Evolutionary conservation across 2,329 filamentous ascomycete genomes (phyloP).

Genomic region (Fusarium citri): DNA sequence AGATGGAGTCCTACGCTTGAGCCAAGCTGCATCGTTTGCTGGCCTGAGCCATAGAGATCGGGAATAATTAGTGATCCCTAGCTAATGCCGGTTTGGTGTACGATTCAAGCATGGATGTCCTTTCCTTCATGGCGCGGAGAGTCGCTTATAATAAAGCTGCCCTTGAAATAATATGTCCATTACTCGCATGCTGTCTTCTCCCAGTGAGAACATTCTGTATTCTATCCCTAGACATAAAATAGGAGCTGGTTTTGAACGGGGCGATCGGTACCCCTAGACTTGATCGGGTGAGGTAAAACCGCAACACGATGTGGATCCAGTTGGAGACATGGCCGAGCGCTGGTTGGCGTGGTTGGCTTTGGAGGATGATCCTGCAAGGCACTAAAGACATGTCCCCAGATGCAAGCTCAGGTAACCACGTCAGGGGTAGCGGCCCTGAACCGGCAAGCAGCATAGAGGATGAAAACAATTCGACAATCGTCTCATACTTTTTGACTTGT

Average conservation of each 20-base stretch:
- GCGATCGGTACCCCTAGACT: constrained; percentile 38
- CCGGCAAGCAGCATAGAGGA: constrained; percentile 16
- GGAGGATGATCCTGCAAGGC: constrained; percentile 43
- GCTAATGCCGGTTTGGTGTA: neutral
- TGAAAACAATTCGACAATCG: constrained; percentile 18
- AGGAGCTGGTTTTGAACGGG: constrained; percentile 26
- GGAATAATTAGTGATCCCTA: neutral
- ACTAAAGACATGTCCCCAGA: constrained; percentile 29
- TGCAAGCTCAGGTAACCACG: constrained; percentile 28
- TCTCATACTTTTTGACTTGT: constrained; percentile 3
- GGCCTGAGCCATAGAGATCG: neutral
- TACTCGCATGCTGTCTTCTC: neutral
- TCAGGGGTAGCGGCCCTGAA: constrained; percentile 41
- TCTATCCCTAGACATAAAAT: constrained; percentile 5
- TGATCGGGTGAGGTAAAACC: constrained; percentile 44
- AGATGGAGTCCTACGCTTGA: constrained; percentile 1
- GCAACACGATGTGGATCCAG: constrained; percentile 33
- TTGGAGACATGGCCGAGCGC: constrained; percentile 27
- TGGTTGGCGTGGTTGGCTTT: constrained; percentile 45
- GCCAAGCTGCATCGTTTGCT: neutral
- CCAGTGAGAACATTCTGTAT: neutral
- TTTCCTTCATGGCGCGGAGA: too few relatives aligned
- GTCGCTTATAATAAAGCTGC: neutral
- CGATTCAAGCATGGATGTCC: neutral
- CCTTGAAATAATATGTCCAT: neutral